Percentiles rank a stretch among this genome's conserved stretches.
These are phyloP conservation scores for Leucogyrophana mollusca DNA, from an alignment of 768 basidiomycete species.

Conservation along the genomic window DNA sequence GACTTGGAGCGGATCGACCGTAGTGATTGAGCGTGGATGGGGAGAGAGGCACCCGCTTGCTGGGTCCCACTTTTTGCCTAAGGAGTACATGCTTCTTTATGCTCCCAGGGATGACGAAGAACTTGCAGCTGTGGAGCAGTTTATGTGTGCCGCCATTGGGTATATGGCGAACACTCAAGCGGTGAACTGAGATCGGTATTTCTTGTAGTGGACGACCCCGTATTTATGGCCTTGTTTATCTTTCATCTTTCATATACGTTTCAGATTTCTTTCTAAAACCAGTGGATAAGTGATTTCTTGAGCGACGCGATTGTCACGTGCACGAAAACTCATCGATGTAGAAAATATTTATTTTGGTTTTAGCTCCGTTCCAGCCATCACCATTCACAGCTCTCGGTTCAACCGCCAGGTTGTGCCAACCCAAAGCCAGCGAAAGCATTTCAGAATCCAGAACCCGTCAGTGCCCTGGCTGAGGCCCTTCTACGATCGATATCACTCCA, in stretches of 20 bases:
- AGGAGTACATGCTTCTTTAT: constrained; percentile 25
- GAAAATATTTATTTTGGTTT: too few relatives aligned
- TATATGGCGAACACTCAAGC: constrained; percentile 20
- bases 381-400: too few relatives aligned
- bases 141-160: constrained; percentile 18
- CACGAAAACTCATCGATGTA: too few relatives aligned
- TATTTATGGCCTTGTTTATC: too few relatives aligned
- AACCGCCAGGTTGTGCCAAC: too few relatives aligned
- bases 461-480: background rate
- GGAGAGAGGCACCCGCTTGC: constrained; percentile 26
- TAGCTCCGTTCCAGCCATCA: too few relatives aligned
- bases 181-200: constrained; percentile 7
- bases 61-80: constrained; percentile 16
- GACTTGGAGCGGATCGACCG: background rate
- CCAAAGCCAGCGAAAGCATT: too few relatives aligned
- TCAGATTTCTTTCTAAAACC: too few relatives aligned
- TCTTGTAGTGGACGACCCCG: constrained; percentile 12
- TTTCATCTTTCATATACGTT: too few relatives aligned
- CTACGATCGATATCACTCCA: background rate
- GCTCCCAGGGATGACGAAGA: constrained; percentile 26
- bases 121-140: constrained; percentile 19
- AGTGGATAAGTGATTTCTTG: too few relatives aligned
- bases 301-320: constrained; percentile 22
- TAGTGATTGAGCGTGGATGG: constrained; percentile 26
- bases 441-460: constrained; percentile 3